Conservation (phyloP, 352 stramenopile species). For the Phytophthora fragariaefolia region DNA sequence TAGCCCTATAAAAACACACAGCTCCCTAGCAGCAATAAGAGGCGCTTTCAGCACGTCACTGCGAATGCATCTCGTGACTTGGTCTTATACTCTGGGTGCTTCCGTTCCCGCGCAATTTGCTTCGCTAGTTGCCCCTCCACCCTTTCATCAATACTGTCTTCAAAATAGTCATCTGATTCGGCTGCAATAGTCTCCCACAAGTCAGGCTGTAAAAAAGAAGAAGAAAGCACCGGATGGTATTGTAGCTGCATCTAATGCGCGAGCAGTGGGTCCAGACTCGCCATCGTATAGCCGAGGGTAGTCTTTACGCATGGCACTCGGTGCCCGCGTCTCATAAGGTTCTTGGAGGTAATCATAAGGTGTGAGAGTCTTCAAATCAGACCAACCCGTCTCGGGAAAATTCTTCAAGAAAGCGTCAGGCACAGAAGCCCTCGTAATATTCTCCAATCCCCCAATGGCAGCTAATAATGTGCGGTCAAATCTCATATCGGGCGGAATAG, state of each 20-base stretch:
- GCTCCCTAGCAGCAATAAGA: background rate
- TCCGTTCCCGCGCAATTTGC: background rate
- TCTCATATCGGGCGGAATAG: background rate
- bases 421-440: background rate
- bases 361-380: background rate
- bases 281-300: background rate
- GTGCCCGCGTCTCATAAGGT: background rate
- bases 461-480: background rate
- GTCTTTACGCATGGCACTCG: background rate
- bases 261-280: background rate
- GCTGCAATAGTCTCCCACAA: background rate
- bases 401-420: background rate
- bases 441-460: background rate
- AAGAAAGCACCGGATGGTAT: background rate
- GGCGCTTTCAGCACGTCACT: background rate
- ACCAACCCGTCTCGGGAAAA: background rate
- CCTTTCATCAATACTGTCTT: background rate
- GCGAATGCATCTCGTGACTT: background rate
- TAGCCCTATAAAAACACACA: background rate
- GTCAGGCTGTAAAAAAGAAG: background rate
- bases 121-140: background rate
- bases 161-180: background rate
- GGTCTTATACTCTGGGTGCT: background rate
- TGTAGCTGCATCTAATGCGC: background rate
- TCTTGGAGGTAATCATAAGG: background rate